These are phyloP conservation scores for Sinapis alba DNA, from an alignment of 441 rosid species.

Conservation along the genomic window DNA sequence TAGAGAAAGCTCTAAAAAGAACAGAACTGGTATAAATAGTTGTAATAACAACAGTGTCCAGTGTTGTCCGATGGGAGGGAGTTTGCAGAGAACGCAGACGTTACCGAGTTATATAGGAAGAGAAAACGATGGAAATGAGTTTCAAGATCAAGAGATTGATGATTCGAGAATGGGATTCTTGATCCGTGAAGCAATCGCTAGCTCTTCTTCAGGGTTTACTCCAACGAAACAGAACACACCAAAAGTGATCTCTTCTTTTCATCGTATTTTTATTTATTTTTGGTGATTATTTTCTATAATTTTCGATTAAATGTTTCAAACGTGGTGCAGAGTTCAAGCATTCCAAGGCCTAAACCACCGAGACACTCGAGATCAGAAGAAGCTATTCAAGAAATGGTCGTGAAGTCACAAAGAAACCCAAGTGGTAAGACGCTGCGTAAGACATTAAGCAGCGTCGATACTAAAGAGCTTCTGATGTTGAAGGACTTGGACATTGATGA, in stretches of 20 bases:
- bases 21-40: conserved; percentile 6
- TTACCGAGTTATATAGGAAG: conserved; percentile 54
- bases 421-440: conserved; percentile 44
- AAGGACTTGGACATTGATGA: conserved; percentile 49
- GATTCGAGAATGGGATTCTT: conserved; percentile 64
- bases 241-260: conserved; percentile 20
- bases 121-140: conserved; percentile 35
- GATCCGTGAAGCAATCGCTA: conserved; percentile 66
- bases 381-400: conserved; percentile 25
- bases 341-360: conserved; percentile 51
- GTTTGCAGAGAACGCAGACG: conserved; percentile 63
- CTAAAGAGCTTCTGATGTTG: conserved; percentile 50
- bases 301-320: not conserved
- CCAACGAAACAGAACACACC: conserved; percentile 47
- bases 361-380: conserved; percentile 47
- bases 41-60: conserved; percentile 15
- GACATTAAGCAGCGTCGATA: conserved; percentile 55
- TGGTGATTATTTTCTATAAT: not conserved
- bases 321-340: conserved; percentile 33
- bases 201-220: conserved; percentile 43
- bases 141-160: conserved; percentile 46
- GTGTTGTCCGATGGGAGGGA: conserved; percentile 22
- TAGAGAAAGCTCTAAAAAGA: conserved; percentile 14
- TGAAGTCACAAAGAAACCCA: conserved; percentile 36
- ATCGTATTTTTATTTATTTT: not conserved